Evolutionary conservation across 2,329 filamentous ascomycete species (phyloP), one percentile per base, ranked within the genome.

Genomic region (Colletotrichum tamarilloi): DNA sequence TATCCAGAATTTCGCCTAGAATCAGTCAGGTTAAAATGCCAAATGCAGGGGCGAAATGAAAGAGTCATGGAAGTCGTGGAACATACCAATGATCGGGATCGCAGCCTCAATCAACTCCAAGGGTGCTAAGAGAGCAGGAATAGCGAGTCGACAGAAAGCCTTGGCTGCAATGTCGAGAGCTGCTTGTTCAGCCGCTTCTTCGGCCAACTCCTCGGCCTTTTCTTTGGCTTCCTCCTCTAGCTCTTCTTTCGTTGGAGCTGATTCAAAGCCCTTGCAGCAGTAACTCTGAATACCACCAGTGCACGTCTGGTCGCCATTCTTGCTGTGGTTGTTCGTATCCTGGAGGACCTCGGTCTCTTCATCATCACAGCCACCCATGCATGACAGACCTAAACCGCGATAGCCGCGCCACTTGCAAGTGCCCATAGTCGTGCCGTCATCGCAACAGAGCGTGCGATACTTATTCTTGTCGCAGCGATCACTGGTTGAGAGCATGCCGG

Each of bases 161-260:
- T 80, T 82, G 1, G 81, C 80, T 24, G 81, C 81, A 56, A 82
- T 70, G 57, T 82, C 81, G 0, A 82, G 68, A 4, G 80, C 80
- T 28, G 75, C 75, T 14, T 79, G 72, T 60, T 79, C 78, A 2
- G 80, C 80, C 1, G 74, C 75, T 12, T 75, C 74, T 53, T 78
- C 76, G 14, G 79, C 79, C 0, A 76, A 76, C 22, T 71, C 77
- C 42, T 49, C 19, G 42, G 77, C 79, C 24, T 72, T 75, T 53
- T 81, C 77, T 53, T 74, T 70, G 14, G 75, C 75, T 9, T 77
- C 67, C 6, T 77, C 67, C 12, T 69, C 67, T 5, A 81, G 59
- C 53, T 78, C 59, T 6, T 66, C 59, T 32, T 76, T 76, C 22
- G 71, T 67, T 11, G 73, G 70, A 3, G 77, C 57, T 5, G 80